Evolutionary conservation across 2,329 filamentous ascomycete species (phyloP).

Genomic region (Chaetomiaceae sp.): DNA sequence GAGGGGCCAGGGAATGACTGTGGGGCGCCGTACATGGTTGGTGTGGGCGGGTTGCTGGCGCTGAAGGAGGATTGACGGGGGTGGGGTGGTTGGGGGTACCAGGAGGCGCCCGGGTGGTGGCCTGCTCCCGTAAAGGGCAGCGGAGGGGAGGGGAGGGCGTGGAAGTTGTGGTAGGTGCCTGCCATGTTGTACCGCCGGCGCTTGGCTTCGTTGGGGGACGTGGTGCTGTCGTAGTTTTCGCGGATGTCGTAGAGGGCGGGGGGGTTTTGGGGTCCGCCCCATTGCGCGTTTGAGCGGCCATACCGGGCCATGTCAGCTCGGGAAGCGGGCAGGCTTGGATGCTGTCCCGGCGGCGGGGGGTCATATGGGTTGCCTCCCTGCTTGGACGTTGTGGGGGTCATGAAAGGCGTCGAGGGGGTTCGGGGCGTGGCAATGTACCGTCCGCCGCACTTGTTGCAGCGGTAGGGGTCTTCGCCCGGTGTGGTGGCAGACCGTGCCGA

Average conservation of each 20-base stretch:
- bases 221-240: constrained; percentile 32
- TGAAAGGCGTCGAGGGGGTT: constrained; percentile 50
- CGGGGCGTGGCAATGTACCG: constrained; percentile 58
- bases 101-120: not conserved
- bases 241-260: constrained; percentile 34
- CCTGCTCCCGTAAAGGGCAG: constrained; percentile 1
- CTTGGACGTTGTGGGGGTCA: constrained; percentile 27
- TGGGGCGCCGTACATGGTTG: not conserved
- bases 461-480: constrained; percentile 45
- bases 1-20: constrained; percentile 13
- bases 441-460: constrained; percentile 69
- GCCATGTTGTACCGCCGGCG: constrained; percentile 30
- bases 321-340: not conserved
- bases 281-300: constrained; percentile 1
- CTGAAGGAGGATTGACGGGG: not conserved
- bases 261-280: not conserved
- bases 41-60: not conserved
- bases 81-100: not conserved
- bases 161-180: constrained; percentile 18
- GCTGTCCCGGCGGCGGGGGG: not conserved
- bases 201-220: constrained; percentile 34
- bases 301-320: constrained; percentile 5
- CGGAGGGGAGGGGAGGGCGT: constrained; percentile 15
- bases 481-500: constrained; percentile 23
- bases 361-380: not conserved